phyloP scores from a whole-genome alignment of 1,284 basidiomycete genomes.

The Apiotrichum akiyoshidainum region DNA sequence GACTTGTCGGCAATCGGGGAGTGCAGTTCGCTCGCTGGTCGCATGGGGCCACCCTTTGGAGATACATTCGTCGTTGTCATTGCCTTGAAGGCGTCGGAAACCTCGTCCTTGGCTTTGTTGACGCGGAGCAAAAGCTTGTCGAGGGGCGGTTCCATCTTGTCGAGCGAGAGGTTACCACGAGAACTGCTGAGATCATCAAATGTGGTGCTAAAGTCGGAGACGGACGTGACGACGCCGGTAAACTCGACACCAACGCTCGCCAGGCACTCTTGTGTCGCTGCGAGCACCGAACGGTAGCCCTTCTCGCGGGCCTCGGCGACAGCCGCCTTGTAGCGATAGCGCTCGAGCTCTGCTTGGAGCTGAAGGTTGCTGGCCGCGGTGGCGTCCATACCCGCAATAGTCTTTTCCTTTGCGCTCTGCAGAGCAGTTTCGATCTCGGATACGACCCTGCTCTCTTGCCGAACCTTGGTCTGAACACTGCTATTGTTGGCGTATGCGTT shows the following conservation, averaged over 20 bases:
- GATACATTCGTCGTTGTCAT: constrained; percentile 1
- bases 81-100: constrained; percentile 2
- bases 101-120: constrained; percentile 1
- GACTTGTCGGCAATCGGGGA: neutral
- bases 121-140: constrained; percentile 1
- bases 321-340: constrained; percentile 67
- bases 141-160: neutral
- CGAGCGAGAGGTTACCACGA: neutral
- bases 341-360: constrained; percentile 64
- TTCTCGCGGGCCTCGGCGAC: constrained; percentile 68
- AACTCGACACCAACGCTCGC: constrained; percentile 56
- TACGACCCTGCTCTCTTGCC: constrained; percentile 68
- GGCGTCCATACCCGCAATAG: constrained; percentile 69
- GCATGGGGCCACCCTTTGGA: neutral
- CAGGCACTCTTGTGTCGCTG: constrained; percentile 64
- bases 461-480: constrained; percentile 60
- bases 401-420: constrained; percentile 69
- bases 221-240: constrained; percentile 55
- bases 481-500: constrained; percentile 62
- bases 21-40: neutral
- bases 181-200: too few species aligned
- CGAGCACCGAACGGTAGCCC: constrained; percentile 63
- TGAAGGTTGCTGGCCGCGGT: constrained; percentile 67
- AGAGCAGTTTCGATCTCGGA: constrained; percentile 80
- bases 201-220: too few species aligned